Evolutionary conservation across 352 stramenopile genomes (phyloP).

Genomic region (Pythium biforme): DNA sequence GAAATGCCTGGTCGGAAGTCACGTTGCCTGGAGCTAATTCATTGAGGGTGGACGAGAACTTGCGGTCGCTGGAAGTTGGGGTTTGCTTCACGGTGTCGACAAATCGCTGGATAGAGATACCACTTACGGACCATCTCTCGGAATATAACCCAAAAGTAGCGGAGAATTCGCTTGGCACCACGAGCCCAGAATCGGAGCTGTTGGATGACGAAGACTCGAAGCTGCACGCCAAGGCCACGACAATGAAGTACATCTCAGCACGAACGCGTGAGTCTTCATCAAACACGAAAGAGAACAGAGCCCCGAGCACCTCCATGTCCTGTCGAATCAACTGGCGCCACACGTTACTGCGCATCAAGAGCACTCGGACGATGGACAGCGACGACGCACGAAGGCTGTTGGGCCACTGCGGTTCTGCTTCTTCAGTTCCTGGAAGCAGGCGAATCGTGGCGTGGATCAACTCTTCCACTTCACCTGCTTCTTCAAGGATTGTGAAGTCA

Average conservation of each 20-base stretch:
- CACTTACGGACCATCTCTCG: constrained; percentile 6
- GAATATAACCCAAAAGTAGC: constrained; percentile 20
- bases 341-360: constrained; percentile 39
- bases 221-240: constrained; percentile 57
- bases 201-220: constrained; percentile 20
- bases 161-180: constrained; percentile 12
- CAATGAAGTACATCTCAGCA: constrained; percentile 57
- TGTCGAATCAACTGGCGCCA: constrained; percentile 35
- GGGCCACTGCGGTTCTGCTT: neutral
- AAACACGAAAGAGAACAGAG: constrained; percentile 39
- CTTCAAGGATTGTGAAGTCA: constrained; percentile 38
- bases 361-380: constrained; percentile 30
- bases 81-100: neutral
- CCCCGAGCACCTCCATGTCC: constrained; percentile 3
- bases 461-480: constrained; percentile 35
- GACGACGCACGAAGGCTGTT: constrained; percentile 8
- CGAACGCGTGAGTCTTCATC: constrained; percentile 38
- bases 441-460: constrained; percentile 23
- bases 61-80: neutral
- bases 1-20: neutral
- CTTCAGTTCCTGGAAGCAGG: neutral
- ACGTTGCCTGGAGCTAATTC: neutral
- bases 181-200: neutral
- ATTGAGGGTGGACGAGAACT: neutral
- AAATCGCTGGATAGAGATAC: neutral